phyloP scores from a whole-genome alignment of 1,284 basidiomycete species.

The Ustilago tritici region DNA sequence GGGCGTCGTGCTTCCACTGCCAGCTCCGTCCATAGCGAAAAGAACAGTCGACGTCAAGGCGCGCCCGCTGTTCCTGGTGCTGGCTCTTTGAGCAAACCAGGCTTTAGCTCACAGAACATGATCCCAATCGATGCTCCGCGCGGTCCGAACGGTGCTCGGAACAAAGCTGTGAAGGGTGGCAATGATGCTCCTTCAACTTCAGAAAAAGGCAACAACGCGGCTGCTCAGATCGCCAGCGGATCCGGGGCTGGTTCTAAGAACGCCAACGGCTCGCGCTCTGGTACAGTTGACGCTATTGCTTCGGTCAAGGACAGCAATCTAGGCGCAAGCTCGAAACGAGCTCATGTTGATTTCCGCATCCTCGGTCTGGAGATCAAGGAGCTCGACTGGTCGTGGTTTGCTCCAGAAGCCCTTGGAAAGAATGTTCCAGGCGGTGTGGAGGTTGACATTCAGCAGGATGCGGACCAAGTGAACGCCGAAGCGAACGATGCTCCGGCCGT shows the following conservation, averaged over 20 bases:
- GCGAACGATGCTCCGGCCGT: not conserved
- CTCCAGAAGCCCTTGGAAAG: constrained; percentile 13
- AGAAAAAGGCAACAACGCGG: not conserved
- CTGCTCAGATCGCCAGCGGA: constrained; percentile 2
- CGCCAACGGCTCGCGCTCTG: not conserved
- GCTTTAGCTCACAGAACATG: constrained; percentile 41
- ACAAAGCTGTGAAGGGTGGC: constrained; percentile 12
- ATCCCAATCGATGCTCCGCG: constrained; percentile 42
- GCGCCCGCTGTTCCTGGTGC: not conserved
- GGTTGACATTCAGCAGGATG: not conserved
- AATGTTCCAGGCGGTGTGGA: not conserved
- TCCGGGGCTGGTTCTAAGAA: constrained; percentile 1
- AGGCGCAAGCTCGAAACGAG: constrained; percentile 20
- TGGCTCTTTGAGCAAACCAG: constrained; percentile 16
- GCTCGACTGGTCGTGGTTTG: constrained; percentile 56
- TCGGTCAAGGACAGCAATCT: constrained; percentile 10
- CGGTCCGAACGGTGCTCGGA: constrained; percentile 29
- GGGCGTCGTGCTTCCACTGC: constrained; percentile 28
- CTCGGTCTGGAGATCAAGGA: constrained; percentile 50
- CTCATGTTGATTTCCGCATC: constrained; percentile 58
- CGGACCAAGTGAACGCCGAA: constrained; percentile 7
- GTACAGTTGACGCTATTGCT: not conserved
- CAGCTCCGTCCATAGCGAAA: constrained; percentile 38
- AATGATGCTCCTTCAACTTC: constrained; percentile 1
- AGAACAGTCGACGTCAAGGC: constrained; percentile 12